A percentile compares a stretch with the other conserved stretches of the same genome.
phyloP scores from a whole-genome alignment of 371 early-diverging fungal species.

The Zopfochytrium polystomum region DNA sequence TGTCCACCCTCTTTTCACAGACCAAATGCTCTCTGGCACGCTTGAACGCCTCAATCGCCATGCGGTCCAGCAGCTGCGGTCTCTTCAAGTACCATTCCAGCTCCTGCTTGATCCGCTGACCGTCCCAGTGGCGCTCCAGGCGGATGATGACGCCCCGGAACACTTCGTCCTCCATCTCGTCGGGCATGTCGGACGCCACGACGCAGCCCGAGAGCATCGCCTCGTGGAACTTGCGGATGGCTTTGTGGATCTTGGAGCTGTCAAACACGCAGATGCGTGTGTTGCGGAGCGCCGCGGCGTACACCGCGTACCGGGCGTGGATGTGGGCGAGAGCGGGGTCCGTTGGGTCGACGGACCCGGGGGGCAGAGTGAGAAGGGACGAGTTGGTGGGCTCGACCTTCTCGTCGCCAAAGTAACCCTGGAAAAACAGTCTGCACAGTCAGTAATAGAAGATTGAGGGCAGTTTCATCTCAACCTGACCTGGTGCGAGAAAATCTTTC shows the following conservation, averaged over 20 bases:
- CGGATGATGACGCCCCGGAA: constrained; percentile 17
- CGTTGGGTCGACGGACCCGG: no score
- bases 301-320: no score
- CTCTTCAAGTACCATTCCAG: constrained; percentile 13
- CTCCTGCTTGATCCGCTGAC: constrained; percentile 1
- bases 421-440: no score
- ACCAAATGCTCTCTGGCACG: constrained; percentile 18
- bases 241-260: constrained; percentile 13
- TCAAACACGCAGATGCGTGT: constrained; percentile 24
- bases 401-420: no score
- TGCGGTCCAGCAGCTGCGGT: constrained; percentile 6
- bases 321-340: no score
- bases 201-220: constrained; percentile 18
- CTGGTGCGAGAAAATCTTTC: no score
- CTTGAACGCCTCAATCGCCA: constrained; percentile 19
- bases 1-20: constrained; percentile 20
- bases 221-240: constrained; percentile 18
- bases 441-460: no score
- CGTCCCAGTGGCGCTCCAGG: constrained; percentile 3
- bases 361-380: no score
- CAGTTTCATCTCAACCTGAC: no score
- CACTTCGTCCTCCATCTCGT: constrained; percentile 17
- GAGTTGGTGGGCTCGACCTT: no score
- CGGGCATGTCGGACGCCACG: constrained; percentile 19
- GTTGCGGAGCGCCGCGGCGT: no score